Evolutionary conservation across 805 yeast species (phyloP), one percentile per base, ranked within the genome.

Genomic region (Barnettozyma sp.): DNA sequence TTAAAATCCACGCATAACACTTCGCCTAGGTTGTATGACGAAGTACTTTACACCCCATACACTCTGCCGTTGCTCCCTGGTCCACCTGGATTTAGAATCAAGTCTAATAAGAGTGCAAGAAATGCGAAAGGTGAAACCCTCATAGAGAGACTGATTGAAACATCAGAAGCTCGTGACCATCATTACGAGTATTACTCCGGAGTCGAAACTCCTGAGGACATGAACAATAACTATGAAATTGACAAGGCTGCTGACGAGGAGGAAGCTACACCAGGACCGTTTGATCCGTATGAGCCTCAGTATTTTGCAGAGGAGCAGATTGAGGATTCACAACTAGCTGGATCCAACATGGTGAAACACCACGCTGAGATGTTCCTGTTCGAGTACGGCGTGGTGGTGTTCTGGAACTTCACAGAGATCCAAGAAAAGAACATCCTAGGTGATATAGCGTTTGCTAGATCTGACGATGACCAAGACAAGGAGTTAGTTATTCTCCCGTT

Each of bases 361-460:
- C 84, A 79, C 54, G 90, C 96, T 0, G 97, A 90, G 52, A 71
- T 92, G 67, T 92, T 92, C 52, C 73, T 92, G 11, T 77, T 90
- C 55, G 78, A 76, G 35, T 92, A 92, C 55, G 98, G 98, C 15
- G 94, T 90, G 11, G 86, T 92, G n/a, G 97, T 92, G 15, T 88
- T 92, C 52, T 92, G 98, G 98, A 92, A 92, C 53, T 87, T 92
- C 49, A 77, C 90, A 3, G 96, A 87, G 54, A 67, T 74, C 7
- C 96, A 92, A 54, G 98, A 92, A 52, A 87, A 87, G 62, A 92
- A 90, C 50, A 76, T 92, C 14, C 68, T 92, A 37, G 97, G 97
- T 1, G 98, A 92, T 53, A 66, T 92, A 44, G 82, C 75, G 25
- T 71, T 71, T 50, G 67, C 71, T 14, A 48, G 57, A 22, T 29